Base-by-base conservation (phyloP, 2,329 filamentous ascomycete genomes). In the Xenoacremonium recifei region DNA sequence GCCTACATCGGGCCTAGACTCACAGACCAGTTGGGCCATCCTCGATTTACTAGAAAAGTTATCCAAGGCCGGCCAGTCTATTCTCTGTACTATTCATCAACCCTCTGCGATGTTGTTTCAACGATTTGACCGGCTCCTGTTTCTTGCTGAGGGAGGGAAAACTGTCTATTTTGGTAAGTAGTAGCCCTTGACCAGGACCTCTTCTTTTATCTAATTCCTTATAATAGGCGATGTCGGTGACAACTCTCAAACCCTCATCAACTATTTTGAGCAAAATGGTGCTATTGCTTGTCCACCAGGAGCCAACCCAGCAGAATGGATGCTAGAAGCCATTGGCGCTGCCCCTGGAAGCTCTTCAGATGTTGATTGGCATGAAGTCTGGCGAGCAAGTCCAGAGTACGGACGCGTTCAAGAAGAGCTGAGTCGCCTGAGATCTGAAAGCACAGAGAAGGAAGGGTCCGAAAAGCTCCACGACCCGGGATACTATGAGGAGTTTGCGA, bases 271-370 rank as follows among this genome's bases (percentile, higher is more conserved):
- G 50, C 59, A 64, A 10, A 79, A 85, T 45, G 84, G 82, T 13
- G 79, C 75, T 2, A 66, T 71, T 1, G 63, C 69, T 21, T 80
- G 79, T 34, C 66, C 70, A 1, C 48, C 66, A 3, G 74, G 75
- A 3, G 79, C 77, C 13, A 86, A 86, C 49, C 82, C 82, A 2
- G 83, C 83, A 1, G 83, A 87, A 60, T 85, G 78, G 70, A 85
- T 87, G 79, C 69, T 87, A 4, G 58, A 70, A 29, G 64, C 65
- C 29, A 62, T 65, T 21, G 58, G 60, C 0, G 62, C 57, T 13
- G 73, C 81, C 43, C 72, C 77, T 21, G 69, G 73, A 12, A 71
- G 72, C 12, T 80, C 62, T 5, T 61, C 61, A 0, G 57, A 65
- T 5, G 47, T 62, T 2, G 68, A 76, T 42, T 65, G 63, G 63